A percentile compares a stretch with the other conserved stretches of the same genome.
Conservation (phyloP, 495 filamentous ascomycete genomes). For the Aspergillus bridgeri region DNA sequence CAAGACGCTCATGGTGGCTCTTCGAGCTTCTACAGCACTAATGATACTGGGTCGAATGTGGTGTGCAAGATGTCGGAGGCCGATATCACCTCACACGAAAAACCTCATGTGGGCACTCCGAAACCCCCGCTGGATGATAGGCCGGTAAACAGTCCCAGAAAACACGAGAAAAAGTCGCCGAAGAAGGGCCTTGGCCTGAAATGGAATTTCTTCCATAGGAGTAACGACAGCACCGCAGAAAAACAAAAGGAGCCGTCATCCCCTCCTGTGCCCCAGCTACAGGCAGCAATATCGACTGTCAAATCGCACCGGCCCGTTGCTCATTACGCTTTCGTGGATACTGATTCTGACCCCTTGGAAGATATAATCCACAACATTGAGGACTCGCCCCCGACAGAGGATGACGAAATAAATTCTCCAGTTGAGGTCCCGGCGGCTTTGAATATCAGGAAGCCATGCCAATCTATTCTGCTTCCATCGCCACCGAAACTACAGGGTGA, state of each 20-base stretch:
- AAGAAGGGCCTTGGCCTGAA: constrained; percentile 46
- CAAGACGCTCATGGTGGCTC: not conserved
- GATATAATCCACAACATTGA: constrained; percentile 63
- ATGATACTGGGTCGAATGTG: not conserved
- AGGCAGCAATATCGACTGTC: constrained; percentile 38
- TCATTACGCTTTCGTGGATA: constrained; percentile 82
- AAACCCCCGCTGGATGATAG: not conserved
- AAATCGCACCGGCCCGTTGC: constrained; percentile 49
- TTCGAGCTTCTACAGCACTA: not conserved
- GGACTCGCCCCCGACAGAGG: constrained; percentile 42
- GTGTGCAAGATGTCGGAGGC: not conserved
- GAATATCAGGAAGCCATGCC: constrained; percentile 38
- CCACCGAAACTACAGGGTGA: constrained; percentile 48
- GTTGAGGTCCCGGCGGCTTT: constrained; percentile 30
- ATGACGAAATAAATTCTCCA: constrained; percentile 23
- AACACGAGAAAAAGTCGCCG: constrained; percentile 20
- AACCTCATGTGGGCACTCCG: not conserved
- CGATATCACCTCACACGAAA: not conserved
- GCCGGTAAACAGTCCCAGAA: not conserved
- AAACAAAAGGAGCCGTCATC: constrained; percentile 2
- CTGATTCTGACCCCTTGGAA: constrained; percentile 65
- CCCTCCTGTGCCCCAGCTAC: constrained; percentile 28
- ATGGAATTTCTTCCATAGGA: constrained; percentile 83
- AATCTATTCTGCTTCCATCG: constrained; percentile 54
- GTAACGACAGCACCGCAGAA: constrained; percentile 17